Evolutionary conservation across 164 flowering plant species (phyloP), one percentile per base, ranked within the genome.

Genomic region (Annona squamosa): DNA sequence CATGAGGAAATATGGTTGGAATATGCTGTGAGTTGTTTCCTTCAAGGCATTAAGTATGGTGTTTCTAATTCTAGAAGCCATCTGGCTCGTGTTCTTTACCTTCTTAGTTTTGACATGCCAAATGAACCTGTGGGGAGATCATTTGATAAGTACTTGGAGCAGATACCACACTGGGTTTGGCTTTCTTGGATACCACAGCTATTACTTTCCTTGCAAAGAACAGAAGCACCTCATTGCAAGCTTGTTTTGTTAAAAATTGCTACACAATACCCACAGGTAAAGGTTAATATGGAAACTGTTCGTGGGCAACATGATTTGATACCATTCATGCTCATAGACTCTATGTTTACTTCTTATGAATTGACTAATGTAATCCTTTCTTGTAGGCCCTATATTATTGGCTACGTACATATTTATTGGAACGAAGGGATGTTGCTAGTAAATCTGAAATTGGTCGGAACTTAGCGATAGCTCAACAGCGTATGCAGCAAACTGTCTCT

Each of bases 111-210:
- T 85, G 99, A 93, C 78, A 88, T 98, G 57, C 82, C 97, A 19
- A 88, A 79, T 84, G 95, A 93, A 78, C 82, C 93, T 76, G 98
- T 91, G 63, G 99, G 99, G 16, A 91, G 85, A 80, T 82, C 95
- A 65, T 96, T 96, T 84, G 97, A 96, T 75, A 96, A 96, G 82
- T 89, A 80, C 77, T 71, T 87, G 79, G 98, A 93, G 63, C 97
- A 96, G 79, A 86, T 96, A 78, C 98, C 99, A 12, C 91, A 90
- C 64, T 96, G 97, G 98, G 93, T 92, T 74, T 96, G 99, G 99
- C 98, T 96, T 76, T 87, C 95, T 41, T 96, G 99, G 99, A 90
- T 96, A 77, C 98, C 98, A 1, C 99, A 96, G 81, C 82, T 96
- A 66, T 80, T 96, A 76, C 97, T 96, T 73, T 96, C 99, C 65